Base-by-base conservation (phyloP, 176 grass and related monocot genomes). In the Carex pumila region DNA sequence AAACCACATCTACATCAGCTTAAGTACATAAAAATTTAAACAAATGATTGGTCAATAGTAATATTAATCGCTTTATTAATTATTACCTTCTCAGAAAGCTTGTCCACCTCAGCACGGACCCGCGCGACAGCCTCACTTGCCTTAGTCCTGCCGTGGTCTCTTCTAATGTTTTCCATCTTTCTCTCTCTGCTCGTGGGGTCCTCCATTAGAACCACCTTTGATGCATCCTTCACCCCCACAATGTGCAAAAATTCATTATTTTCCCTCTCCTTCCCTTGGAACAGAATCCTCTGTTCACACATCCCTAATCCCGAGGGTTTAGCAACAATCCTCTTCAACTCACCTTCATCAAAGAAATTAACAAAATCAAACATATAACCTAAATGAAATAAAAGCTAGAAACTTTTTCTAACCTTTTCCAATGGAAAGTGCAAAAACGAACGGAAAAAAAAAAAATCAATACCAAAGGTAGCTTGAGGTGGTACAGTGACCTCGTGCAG, bases 391-490 rank as follows among this genome's bases (percentile, higher is more conserved):
- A 7, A 66, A 84, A 3, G 14, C 21, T 37, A 19, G 53, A 12
- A 85, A 49, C 9, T 7, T 43, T 49, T 9, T 13, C 19, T 2
- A 50, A 41, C 10, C 8, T 12, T 72, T 22, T 12, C n/a, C 50
- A 37, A 63, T 52, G 18, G 6, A 57, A 7, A 52, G 84, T 9
- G 11, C 17, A 15, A 80, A 34, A 43, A 71, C n/a, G 19, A 32
- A 45, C 31, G 15, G 34, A 43, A 56, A 54, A 12, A 12, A 45
- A 39, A 13, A 73, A 61, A 52, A 19, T 36, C 12, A 25, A 22
- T 88, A 99, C 96, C 96, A 84, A 99, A 94, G 75, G 96, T 91
- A 61, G 91, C 88, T 78, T 95, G 91, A 63, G 96, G 79, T 4
- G 87, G 93, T 56, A 94, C 88, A 69, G 63, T 6, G 80, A 95